These are phyloP conservation scores for Cornus kousa DNA, from an alignment of 148 eudicot species.

Conservation along the genomic window DNA sequence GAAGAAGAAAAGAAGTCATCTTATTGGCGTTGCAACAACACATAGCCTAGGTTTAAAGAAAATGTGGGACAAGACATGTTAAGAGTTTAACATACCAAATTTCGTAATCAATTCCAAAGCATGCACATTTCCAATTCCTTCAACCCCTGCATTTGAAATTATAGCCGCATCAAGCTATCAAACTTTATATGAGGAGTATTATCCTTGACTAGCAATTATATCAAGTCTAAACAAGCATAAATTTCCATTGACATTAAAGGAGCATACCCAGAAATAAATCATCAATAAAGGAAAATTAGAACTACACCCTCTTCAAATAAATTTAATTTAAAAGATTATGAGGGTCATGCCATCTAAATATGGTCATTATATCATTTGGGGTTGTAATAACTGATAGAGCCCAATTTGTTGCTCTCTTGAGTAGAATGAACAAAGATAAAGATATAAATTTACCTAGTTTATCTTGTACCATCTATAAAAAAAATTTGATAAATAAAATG, in stretches of 20 bases:
- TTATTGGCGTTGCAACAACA: neutral
- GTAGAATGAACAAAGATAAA: no score
- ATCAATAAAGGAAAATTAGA: neutral
- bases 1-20: neutral
- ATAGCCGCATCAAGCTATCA: neutral
- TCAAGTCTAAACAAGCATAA: neutral
- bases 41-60: neutral
- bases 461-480: no score
- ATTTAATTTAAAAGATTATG: neutral
- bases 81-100: constrained; percentile 45
- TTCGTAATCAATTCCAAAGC: constrained; percentile 79
- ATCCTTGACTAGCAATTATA: neutral
- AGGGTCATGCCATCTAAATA: no score
- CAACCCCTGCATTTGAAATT: constrained; percentile 60
- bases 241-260: neutral
- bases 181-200: neutral
- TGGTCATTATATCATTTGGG: no score
- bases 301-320: neutral
- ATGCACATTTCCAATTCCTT: constrained; percentile 82
- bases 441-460: no score
- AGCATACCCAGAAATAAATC: neutral
- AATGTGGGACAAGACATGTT: neutral
- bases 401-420: no score
- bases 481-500: no score
- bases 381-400: no score